phyloP scores from a whole-genome alignment of 352 stramenopile genomes.

The Phytophthora pistaciae region DNA sequence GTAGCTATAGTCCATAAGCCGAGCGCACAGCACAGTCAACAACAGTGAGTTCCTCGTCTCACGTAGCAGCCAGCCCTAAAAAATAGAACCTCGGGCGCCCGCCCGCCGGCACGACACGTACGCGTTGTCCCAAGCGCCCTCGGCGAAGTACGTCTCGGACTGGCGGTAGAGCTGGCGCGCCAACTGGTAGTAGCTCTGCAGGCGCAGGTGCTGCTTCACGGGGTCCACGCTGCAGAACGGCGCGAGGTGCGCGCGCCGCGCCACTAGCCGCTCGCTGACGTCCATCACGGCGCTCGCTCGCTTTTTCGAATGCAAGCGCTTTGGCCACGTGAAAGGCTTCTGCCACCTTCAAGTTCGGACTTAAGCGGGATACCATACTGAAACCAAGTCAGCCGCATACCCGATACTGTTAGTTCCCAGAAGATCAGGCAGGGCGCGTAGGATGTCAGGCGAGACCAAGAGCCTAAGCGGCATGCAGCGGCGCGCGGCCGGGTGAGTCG shows the following conservation, averaged over 20 bases:
- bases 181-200: slow-evolving; percentile 78
- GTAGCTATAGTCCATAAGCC: slow-evolving; percentile 52
- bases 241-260: slow-evolving; percentile 65
- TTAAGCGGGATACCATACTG: slow-evolving; percentile 22
- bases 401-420: background rate
- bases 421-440: slow-evolving; percentile 7
- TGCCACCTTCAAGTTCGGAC: slow-evolving; percentile 38
- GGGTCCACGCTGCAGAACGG: slow-evolving; percentile 68
- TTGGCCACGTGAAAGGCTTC: slow-evolving; percentile 15
- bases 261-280: slow-evolving; percentile 65
- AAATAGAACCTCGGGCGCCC: slow-evolving; percentile 38
- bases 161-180: slow-evolving; percentile 82
- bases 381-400: slow-evolving; percentile 4
- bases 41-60: background rate
- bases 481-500: slow-evolving; percentile 46
- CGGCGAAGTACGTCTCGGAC: slow-evolving; percentile 71
- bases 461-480: slow-evolving; percentile 62
- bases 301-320: slow-evolving; percentile 40
- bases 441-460: slow-evolving; percentile 34
- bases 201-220: slow-evolving; percentile 69
- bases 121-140: slow-evolving; percentile 78
- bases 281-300: slow-evolving; percentile 36
- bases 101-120: slow-evolving; percentile 40
- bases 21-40: slow-evolving; percentile 2
- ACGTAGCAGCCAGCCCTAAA: slow-evolving; percentile 14